A percentile compares a stretch with the other conserved stretches of the same genome.
Conservation (phyloP, 495 filamentous ascomycete genomes). For the Penicillium turbatum region DNA sequence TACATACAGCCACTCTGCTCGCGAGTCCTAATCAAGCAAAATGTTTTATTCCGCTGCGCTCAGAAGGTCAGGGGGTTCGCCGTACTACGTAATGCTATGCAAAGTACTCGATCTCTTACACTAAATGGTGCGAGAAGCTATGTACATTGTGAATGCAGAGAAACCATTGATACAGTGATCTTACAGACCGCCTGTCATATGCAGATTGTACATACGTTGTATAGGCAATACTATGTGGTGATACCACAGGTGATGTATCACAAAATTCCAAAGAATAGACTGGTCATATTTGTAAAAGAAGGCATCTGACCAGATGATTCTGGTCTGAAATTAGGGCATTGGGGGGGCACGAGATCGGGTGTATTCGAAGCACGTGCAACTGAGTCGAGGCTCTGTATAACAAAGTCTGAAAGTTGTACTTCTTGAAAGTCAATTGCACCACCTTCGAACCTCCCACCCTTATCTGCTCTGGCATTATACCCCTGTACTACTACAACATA, state of each 20-base stretch:
- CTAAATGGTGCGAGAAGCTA: no score
- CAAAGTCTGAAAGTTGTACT: background rate
- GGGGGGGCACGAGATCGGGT: background rate
- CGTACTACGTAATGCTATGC: no score
- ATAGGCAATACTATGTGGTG: no score
- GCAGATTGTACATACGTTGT: no score
- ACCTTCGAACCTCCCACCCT: background rate
- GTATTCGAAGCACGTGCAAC: background rate
- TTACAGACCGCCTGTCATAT: no score
- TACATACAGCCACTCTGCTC: no score
- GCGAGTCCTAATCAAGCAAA: no score
- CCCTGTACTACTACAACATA: background rate
- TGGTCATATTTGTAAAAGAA: background rate
- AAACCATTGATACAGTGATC: no score
- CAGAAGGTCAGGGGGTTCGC: no score
- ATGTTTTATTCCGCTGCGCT: no score
- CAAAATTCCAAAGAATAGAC: background rate
- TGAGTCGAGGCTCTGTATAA: background rate
- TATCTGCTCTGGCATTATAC: background rate
- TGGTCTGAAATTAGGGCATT: background rate
- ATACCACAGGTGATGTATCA: background rate
- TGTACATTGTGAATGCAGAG: no score
- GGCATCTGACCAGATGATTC: background rate
- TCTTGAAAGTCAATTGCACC: background rate
- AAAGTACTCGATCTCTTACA: no score